Conservation (phyloP, 768 basidiomycete species). For the Termitomyces sp. region DNA sequence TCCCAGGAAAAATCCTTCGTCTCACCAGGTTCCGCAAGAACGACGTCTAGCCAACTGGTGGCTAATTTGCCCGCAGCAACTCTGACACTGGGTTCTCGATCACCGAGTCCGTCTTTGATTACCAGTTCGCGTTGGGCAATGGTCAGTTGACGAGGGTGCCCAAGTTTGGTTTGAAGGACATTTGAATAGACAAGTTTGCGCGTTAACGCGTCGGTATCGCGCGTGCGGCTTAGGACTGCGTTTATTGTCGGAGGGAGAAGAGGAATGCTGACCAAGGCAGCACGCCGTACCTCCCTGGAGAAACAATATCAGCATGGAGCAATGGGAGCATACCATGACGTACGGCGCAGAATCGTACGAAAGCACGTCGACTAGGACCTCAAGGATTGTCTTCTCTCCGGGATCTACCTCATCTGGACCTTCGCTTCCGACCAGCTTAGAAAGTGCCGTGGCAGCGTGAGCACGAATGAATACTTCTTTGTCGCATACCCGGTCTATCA, state of each 20-base stretch:
- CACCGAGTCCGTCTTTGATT: constrained; percentile 85
- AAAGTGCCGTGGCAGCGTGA: constrained; percentile 81
- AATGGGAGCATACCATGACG: constrained; percentile 17
- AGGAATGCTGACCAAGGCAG: constrained; percentile 78
- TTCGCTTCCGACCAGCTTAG: constrained; percentile 72
- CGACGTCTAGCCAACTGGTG: constrained; percentile 77
- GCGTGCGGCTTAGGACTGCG: constrained; percentile 71
- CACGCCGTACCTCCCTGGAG: constrained; percentile 84
- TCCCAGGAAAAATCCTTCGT: constrained; percentile 30
- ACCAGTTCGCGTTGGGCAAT: constrained; percentile 83
- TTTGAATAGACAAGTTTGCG: constrained; percentile 76
- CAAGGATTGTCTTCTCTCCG: constrained; percentile 53
- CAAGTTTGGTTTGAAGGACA: constrained; percentile 54
- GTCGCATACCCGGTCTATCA: constrained; percentile 82
- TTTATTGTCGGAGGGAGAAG: constrained; percentile 60
- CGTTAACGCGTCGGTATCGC: constrained; percentile 80
- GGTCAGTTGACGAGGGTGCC: constrained; percentile 69
- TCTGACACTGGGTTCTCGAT: constrained; percentile 80
- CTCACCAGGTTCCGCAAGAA: constrained; percentile 37
- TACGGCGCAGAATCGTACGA: constrained; percentile 71
- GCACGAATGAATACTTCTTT: constrained; percentile 84
- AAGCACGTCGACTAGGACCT: constrained; percentile 68
- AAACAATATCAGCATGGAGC: background rate
- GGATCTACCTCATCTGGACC: constrained; percentile 53
- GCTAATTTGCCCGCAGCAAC: constrained; percentile 81